phyloP scores from a whole-genome alignment of 129 eudicot species.

The Chrysanthemum seticuspe region DNA sequence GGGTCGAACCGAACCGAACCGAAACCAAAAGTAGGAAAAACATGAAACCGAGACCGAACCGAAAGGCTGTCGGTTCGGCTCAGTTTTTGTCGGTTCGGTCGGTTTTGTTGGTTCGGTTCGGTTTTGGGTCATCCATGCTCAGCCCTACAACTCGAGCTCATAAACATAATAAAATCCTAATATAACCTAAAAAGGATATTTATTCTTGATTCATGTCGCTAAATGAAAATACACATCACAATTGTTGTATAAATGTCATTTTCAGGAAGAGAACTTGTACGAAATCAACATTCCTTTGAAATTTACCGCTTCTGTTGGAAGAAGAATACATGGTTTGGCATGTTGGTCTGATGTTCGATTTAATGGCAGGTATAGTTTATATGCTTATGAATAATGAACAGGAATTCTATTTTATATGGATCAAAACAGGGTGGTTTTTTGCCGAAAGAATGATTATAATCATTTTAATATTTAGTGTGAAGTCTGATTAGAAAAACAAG shows the following conservation, averaged over 20 bases:
- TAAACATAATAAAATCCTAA: not conserved
- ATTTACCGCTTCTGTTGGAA: constrained; percentile 19
- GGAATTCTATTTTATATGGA: not conserved
- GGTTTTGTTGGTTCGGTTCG: too few relatives aligned
- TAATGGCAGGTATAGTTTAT: constrained; percentile 65
- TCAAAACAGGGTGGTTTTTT: not conserved
- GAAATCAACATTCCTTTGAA: constrained; percentile 82
- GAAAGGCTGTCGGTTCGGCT: too few relatives aligned
- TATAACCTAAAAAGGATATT: not conserved
- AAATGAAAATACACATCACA: not conserved
- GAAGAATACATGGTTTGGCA: constrained; percentile 88
- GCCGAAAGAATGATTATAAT: too few relatives aligned
- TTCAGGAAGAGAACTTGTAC: constrained; percentile 88
- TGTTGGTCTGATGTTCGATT: constrained; percentile 98
- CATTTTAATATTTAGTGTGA: not conserved
- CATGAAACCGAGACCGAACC: too few relatives aligned
- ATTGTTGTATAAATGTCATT: not conserved
- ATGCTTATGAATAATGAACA: not conserved
- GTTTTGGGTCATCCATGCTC: too few relatives aligned
- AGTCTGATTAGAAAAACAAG: not conserved
- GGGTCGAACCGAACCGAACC: too few relatives aligned
- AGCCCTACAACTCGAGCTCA: not conserved
- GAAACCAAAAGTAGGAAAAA: too few relatives aligned
- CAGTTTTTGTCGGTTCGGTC: too few relatives aligned
- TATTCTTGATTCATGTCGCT: not conserved